phyloP scores from a whole-genome alignment of 2,329 filamentous ascomycete genomes.

The Claviceps maximensis region DNA sequence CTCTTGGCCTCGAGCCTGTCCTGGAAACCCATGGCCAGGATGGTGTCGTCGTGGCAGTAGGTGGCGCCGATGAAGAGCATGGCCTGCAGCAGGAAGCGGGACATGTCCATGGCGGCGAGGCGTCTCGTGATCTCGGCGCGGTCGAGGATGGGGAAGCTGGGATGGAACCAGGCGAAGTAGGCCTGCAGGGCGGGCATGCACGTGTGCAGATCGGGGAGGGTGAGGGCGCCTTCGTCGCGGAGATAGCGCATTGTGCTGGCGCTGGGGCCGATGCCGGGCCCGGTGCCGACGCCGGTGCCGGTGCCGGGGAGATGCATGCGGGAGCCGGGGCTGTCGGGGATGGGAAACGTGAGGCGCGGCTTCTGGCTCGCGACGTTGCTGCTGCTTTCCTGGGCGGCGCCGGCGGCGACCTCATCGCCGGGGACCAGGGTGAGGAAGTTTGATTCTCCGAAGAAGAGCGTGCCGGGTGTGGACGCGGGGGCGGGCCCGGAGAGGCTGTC shows the following conservation, averaged over 20 bases:
- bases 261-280: constrained; percentile 25
- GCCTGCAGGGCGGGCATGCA: constrained; percentile 32
- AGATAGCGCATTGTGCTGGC: constrained; percentile 35
- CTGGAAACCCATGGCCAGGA: constrained; percentile 31
- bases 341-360: constrained; percentile 18
- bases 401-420: constrained; percentile 8
- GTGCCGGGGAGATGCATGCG: constrained; percentile 11
- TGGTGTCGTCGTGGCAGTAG: constrained; percentile 33
- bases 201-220: constrained; percentile 28
- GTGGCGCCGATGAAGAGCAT: constrained; percentile 42
- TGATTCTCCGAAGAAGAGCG: constrained; percentile 25
- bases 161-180: constrained; percentile 44
- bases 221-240: constrained; percentile 29
- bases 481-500: constrained; percentile 1
- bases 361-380: constrained; percentile 8
- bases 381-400: not conserved
- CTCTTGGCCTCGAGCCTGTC: constrained; percentile 37
- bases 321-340: constrained; percentile 14
- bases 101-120: constrained; percentile 28
- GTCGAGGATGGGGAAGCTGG: constrained; percentile 41
- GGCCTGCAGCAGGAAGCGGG: constrained; percentile 35
- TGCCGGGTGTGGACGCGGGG: constrained; percentile 13
- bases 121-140: constrained; percentile 26
- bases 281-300: constrained; percentile 33
- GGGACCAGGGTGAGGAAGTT: constrained; percentile 25